Evolutionary conservation across 495 filamentous ascomycete species (phyloP).

Genomic region (Chaetomidium leptoderma): DNA sequence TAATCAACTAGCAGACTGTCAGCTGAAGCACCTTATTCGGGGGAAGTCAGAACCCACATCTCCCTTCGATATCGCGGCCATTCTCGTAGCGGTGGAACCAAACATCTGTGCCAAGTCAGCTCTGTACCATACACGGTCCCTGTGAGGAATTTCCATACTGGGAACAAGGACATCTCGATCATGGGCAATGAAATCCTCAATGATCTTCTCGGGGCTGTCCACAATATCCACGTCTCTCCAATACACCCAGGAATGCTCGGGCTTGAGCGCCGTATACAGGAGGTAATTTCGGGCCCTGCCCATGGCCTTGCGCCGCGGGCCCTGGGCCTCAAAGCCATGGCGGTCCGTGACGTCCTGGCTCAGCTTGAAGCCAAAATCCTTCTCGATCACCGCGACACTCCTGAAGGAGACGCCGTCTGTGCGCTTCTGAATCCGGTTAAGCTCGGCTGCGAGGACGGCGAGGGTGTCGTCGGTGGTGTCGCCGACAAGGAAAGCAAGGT

Average conservation of each 20-base stretch:
- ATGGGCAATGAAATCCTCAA: constrained; percentile 94
- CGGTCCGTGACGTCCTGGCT: constrained; percentile 74
- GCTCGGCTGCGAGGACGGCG: constrained; percentile 70
- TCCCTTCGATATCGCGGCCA: constrained; percentile 82
- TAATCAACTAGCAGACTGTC: constrained; percentile 70
- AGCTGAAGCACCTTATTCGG: constrained; percentile 13
- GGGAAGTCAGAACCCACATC: constrained; percentile 59
- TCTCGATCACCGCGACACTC: constrained; percentile 77
- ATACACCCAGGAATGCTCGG: constrained; percentile 97
- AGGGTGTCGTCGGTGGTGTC: constrained; percentile 88
- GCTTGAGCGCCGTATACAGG: constrained; percentile 75
- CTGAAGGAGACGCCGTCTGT: constrained; percentile 75
- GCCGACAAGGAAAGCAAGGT: constrained; percentile 89
- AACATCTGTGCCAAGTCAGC: constrained; percentile 61
- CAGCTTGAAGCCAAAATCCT: constrained; percentile 73
- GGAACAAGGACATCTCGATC: constrained; percentile 91
- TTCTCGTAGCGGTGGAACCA: constrained; percentile 96
- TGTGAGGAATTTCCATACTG: constrained; percentile 56
- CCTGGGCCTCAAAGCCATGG: constrained; percentile 84
- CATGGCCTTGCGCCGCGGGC: constrained; percentile 84
- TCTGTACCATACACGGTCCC: background rate
- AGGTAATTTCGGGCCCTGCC: constrained; percentile 89
- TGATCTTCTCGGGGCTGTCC: constrained; percentile 78
- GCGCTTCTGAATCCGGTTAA: constrained; percentile 82
- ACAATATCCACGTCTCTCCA: constrained; percentile 97